These are phyloP conservation scores for Gigaspora rosea DNA, from an alignment of 192 early-diverging fungal genomes.

Conservation along the genomic window DNA sequence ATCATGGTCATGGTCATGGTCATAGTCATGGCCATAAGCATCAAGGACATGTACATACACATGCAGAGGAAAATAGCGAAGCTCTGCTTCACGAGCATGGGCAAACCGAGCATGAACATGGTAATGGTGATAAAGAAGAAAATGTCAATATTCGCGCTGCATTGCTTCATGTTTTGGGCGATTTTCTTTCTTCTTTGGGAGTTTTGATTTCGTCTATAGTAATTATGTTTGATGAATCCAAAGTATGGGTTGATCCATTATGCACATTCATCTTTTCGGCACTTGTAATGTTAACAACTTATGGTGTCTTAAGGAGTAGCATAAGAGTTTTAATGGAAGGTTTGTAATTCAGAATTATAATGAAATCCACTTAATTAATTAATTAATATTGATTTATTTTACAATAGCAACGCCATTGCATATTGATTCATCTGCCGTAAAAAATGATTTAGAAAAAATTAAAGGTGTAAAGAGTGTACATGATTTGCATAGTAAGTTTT, in stretches of 20 bases:
- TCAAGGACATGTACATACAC: conserved; percentile 20
- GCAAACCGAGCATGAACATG: conserved; percentile 36
- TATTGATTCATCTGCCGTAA: conserved; percentile 14
- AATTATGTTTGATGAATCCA: conserved; percentile 58
- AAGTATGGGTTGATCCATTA: conserved; percentile 72
- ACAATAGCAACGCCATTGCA: conserved; percentile 21
- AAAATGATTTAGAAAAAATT: conserved; percentile 14
- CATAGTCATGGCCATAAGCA: conserved; percentile 41
- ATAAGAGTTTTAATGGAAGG: conserved; percentile 77
- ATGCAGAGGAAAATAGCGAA: neutral
- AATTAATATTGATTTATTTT: neutral
- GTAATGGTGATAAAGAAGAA: conserved; percentile 47
- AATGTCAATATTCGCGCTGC: conserved; percentile 76
- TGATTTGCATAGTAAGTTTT: conserved; percentile 25
- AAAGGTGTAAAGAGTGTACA: conserved; percentile 27
- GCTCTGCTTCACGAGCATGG: neutral
- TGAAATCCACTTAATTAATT: neutral
- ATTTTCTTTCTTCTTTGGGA: conserved; percentile 78
- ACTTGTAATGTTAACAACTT: conserved; percentile 72
- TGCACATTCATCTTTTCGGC: conserved; percentile 83
- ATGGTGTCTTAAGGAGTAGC: conserved; percentile 63
- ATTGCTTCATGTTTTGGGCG: conserved; percentile 77
- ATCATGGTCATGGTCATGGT: conserved; percentile 32
- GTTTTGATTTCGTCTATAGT: conserved; percentile 76
- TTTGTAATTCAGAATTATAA: conserved; percentile 13